A percentile compares a stretch with the other conserved stretches of the same genome.
Evolutionary conservation across 106 monocot genomes (phyloP).

Genomic region (Dendrobium catenatum): DNA sequence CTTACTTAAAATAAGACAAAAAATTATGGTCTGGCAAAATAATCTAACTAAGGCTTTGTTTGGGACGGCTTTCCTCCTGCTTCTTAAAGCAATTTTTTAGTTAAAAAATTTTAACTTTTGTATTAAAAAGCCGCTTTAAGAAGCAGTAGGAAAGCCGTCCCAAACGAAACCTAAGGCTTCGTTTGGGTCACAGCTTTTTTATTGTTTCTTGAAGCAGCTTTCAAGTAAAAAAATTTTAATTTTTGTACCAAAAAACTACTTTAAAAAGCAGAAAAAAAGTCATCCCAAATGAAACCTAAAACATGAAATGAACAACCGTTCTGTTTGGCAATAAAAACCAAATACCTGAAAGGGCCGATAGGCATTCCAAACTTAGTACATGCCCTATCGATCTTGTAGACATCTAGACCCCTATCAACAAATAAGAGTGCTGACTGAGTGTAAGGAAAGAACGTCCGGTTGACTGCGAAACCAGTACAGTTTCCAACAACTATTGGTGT

Average conservation of each 20-base stretch:
- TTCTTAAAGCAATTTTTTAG: too few relatives aligned
- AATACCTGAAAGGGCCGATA: slow-evolving; percentile 99
- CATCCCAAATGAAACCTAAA: background rate
- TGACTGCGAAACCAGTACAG: slow-evolving; percentile 97
- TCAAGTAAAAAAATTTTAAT: too few relatives aligned
- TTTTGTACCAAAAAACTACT: too few relatives aligned
- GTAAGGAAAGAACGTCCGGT: slow-evolving; percentile 98
- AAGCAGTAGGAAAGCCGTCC: too few relatives aligned
- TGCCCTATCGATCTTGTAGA: slow-evolving; percentile 73
- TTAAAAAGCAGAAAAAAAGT: too few relatives aligned
- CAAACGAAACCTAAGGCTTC: too few relatives aligned
- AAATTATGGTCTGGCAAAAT: background rate
- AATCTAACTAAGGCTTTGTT: too few relatives aligned
- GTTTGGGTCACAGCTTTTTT: too few relatives aligned
- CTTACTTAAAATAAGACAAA: background rate
- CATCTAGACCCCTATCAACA: slow-evolving; percentile 82
- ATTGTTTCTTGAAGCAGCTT: too few relatives aligned
- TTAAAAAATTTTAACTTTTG: too few relatives aligned
- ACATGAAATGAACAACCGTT: background rate
- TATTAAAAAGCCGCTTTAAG: too few relatives aligned
- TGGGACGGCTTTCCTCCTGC: too few relatives aligned
- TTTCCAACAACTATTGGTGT: slow-evolving; percentile 93
- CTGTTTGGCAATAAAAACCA: background rate
- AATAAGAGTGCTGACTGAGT: slow-evolving; percentile 77
- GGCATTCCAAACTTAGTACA: slow-evolving; percentile 98